Percentiles rank a stretch among this genome's conserved stretches.
Evolutionary conservation across 2,329 filamentous ascomycete species (phyloP).

Genomic region (Trichothecium sympodiale): DNA sequence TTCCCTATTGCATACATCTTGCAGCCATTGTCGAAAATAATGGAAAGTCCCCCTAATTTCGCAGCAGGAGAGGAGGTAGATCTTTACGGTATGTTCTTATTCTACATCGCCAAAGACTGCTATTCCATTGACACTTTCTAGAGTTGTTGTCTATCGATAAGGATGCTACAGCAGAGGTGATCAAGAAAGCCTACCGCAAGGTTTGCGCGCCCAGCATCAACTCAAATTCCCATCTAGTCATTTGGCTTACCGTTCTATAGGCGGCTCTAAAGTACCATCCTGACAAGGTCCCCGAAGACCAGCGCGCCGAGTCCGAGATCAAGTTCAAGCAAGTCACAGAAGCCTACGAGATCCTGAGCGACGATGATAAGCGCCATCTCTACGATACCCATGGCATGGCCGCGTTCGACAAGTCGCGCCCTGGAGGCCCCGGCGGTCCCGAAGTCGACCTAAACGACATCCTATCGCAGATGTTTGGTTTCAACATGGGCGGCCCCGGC

Average conservation of each 20-base stretch:
- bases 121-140: conserved; percentile 23
- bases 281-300: conserved; percentile 84
- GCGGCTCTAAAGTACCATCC: conserved; percentile 82
- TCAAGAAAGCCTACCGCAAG: conserved; percentile 96
- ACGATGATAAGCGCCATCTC: conserved; percentile 83
- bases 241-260: conserved; percentile 30
- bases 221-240: background rate
- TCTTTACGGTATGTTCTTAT: conserved; percentile 43
- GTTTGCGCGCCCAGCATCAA: conserved; percentile 32
- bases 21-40: conserved; percentile 4
- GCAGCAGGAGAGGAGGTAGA: conserved; percentile 34
- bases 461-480: conserved; percentile 82
- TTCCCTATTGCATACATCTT: background rate
- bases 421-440: conserved; percentile 51
- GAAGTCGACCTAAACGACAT: conserved; percentile 86
- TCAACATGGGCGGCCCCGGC: conserved; percentile 52
- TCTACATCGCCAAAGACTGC: background rate
- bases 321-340: conserved; percentile 89
- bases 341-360: conserved; percentile 94
- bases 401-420: conserved; percentile 70
- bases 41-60: conserved; percentile 9
- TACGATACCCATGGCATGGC: conserved; percentile 96
- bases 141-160: conserved; percentile 70
- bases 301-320: conserved; percentile 74
- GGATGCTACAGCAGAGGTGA: conserved; percentile 63